These are phyloP conservation scores for Paxillus ammoniavirescens DNA, from an alignment of 768 basidiomycete genomes.

Conservation along the genomic window DNA sequence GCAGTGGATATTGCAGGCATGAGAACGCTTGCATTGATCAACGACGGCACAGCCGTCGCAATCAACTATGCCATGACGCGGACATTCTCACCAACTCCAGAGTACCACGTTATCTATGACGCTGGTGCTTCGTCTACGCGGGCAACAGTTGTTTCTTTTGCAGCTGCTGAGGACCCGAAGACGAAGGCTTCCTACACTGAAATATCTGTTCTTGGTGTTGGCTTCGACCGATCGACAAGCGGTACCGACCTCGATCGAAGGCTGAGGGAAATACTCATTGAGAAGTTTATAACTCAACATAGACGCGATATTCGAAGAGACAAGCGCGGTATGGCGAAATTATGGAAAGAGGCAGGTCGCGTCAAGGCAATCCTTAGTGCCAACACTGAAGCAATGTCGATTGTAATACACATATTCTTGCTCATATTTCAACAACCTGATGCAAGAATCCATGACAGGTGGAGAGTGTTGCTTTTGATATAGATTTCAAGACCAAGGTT, in stretches of 20 bases:
- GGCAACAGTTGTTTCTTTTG: constrained; percentile 75
- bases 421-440: not conserved
- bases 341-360: constrained; percentile 91
- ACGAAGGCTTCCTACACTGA: constrained; percentile 57
- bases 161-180: constrained; percentile 46
- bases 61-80: constrained; percentile 98
- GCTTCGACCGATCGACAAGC: constrained; percentile 71
- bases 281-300: constrained; percentile 71
- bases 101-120: constrained; percentile 92
- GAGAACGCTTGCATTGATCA: constrained; percentile 77
- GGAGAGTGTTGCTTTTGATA: constrained; percentile 86
- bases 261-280: constrained; percentile 75
- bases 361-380: constrained; percentile 93
- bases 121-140: constrained; percentile 83
- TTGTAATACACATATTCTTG: constrained; percentile 40
- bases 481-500: constrained; percentile 83
- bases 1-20: constrained; percentile 91
- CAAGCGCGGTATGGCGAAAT: constrained; percentile 84
- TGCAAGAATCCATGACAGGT: constrained; percentile 43
- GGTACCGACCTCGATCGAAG: constrained; percentile 86
- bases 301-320: constrained; percentile 68
- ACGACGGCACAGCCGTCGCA: constrained; percentile 94
- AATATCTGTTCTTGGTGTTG: constrained; percentile 77
- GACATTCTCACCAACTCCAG: constrained; percentile 65
- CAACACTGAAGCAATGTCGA: constrained; percentile 74